Conservation (phyloP, 2,329 filamentous ascomycete species). For the Xylaria sp. region DNA sequence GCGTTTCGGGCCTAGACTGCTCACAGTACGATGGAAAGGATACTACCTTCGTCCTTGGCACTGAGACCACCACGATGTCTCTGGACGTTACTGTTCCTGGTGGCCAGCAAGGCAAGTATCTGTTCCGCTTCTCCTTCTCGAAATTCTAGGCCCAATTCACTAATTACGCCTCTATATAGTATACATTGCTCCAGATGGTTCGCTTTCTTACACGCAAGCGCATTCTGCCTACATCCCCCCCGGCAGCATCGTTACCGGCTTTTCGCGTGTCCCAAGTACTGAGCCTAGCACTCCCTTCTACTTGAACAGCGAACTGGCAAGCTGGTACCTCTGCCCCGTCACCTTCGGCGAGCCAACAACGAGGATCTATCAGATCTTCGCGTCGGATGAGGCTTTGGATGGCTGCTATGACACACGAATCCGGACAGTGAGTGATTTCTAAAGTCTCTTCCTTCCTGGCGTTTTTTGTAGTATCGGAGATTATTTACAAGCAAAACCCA, state of each 20-base stretch:
- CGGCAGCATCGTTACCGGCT: constrained; percentile 35
- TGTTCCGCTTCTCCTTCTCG: not conserved
- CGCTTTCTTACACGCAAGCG: constrained; percentile 41
- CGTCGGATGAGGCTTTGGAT: not conserved
- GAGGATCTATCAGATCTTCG: constrained; percentile 41
- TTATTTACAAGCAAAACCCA: not conserved
- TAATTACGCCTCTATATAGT: constrained; percentile 28
- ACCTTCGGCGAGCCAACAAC: constrained; percentile 37
- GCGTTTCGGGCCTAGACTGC: constrained; percentile 37
- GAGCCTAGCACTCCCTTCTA: constrained; percentile 29
- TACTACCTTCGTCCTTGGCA: constrained; percentile 38
- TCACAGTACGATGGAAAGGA: constrained; percentile 32
- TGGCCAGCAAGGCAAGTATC: constrained; percentile 41
- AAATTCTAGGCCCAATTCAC: not conserved
- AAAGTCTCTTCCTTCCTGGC: not conserved
- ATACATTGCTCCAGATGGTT: constrained; percentile 40
- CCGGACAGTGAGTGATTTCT: constrained; percentile 17
- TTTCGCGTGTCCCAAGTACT: constrained; percentile 30
- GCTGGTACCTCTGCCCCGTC: constrained; percentile 36
- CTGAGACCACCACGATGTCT: constrained; percentile 30
- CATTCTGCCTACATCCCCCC: constrained; percentile 40
- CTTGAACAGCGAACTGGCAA: constrained; percentile 20
- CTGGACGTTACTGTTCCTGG: constrained; percentile 41
- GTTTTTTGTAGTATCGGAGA: not conserved
- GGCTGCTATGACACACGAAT: constrained; percentile 23